Conservation (phyloP, 164 flowering plant species). For the Tinospora cordifolia region DNA sequence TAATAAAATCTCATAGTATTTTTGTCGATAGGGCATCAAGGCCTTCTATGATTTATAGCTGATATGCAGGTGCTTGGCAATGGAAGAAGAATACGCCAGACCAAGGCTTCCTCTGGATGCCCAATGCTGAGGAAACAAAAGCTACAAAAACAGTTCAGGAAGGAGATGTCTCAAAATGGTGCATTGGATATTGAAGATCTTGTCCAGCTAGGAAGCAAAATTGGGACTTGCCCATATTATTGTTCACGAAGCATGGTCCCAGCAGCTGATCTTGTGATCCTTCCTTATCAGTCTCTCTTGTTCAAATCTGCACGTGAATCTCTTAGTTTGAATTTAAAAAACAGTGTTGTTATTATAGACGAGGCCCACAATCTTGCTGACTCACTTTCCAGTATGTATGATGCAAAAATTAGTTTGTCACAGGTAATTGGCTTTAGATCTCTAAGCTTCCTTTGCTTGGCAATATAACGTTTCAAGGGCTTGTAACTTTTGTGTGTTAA, state of each 20-base stretch:
- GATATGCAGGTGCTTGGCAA: constrained; percentile 41
- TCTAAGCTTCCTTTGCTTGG: not conserved
- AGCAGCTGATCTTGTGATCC: constrained; percentile 74
- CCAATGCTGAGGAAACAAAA: constrained; percentile 75
- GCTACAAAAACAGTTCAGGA: constrained; percentile 53
- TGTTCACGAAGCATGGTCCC: constrained; percentile 78
- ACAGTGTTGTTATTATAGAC: constrained; percentile 77
- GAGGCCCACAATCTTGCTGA: constrained; percentile 99
- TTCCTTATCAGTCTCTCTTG: constrained; percentile 96
- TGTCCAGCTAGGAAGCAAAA: constrained; percentile 54
- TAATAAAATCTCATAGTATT: too few relatives aligned
- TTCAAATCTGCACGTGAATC: constrained; percentile 86
- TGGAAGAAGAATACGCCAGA: constrained; percentile 43
- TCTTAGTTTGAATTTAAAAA: constrained; percentile 74
- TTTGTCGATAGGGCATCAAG: too few relatives aligned
- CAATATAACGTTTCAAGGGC: not conserved
- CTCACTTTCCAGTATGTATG: constrained; percentile 84
- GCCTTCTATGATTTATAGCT: constrained; percentile 2
- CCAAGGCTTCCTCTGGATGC: constrained; percentile 72
- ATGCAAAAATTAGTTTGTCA: constrained; percentile 56
- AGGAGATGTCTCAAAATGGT: constrained; percentile 43
- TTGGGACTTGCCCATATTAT: constrained; percentile 93
- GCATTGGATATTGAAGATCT: constrained; percentile 95
- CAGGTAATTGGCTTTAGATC: constrained; percentile 48
- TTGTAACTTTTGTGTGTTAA: not conserved